Conservation (phyloP, 768 basidiomycete species). For the Zangia roseola region DNA sequence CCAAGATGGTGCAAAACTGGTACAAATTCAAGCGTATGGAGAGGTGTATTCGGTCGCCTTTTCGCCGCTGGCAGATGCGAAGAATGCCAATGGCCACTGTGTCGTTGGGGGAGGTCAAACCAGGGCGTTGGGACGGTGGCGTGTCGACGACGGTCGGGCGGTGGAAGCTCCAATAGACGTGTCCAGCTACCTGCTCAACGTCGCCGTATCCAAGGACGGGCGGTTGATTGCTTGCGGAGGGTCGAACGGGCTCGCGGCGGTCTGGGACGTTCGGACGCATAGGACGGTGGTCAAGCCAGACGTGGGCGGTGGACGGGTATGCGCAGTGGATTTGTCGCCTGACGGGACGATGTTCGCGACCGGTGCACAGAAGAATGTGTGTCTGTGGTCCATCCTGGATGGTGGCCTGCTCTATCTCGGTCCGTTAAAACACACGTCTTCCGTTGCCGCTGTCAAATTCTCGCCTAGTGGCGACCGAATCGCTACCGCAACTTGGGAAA, state of each 20-base stretch:
- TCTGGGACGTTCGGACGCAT: constrained; percentile 7
- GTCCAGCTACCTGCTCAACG: neutral
- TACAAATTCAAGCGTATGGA: constrained; percentile 3
- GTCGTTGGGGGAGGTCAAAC: constrained; percentile 4
- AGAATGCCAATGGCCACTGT: neutral
- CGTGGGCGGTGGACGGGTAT: neutral
- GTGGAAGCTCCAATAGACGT: constrained; percentile 2
- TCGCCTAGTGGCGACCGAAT: constrained; percentile 23
- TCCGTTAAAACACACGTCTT: constrained; percentile 1
- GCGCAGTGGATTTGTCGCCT: constrained; percentile 6
- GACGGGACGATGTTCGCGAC: constrained; percentile 9
- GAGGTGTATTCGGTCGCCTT: constrained; percentile 5
- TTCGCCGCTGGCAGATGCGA: neutral
- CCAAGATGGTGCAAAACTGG: neutral
- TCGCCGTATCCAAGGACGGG: constrained; percentile 8
- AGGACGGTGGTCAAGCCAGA: neutral
- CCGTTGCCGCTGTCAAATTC: constrained; percentile 15
- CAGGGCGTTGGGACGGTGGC: constrained; percentile 5
- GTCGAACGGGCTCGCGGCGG: constrained; percentile 1
- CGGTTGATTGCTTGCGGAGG: constrained; percentile 4
- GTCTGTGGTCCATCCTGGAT: constrained; percentile 2
- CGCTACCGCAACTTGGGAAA: constrained; percentile 13
- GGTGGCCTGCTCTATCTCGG: constrained; percentile 1
- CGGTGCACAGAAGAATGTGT: neutral
- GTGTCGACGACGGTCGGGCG: neutral